Base-by-base conservation (phyloP, 2,329 filamentous ascomycete species). In the Scopulariopsis brevicaulis region DNA sequence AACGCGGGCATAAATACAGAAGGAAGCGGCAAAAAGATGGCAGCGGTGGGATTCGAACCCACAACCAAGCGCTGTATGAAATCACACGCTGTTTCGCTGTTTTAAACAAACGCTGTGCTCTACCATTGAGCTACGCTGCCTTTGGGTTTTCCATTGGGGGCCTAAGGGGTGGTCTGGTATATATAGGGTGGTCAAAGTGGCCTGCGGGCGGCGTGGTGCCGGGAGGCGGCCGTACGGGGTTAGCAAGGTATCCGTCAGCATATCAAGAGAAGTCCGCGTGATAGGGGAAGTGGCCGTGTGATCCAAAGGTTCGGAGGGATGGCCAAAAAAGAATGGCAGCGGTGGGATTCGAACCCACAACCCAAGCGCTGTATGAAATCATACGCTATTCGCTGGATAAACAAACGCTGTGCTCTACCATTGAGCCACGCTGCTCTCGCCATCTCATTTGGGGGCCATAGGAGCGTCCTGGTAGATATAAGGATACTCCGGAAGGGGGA, bases 261-360 rank as follows among this genome's bases (percentile, higher is more conserved):
- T 14, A 37, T 37, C 34, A 7, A 7, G 34, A 14, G 7, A 7
- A 37, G 7, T 14, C 14, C 34, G 7, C 48, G 79, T 7, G 34
- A 37, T 37, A 7, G 34, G 7, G 34, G n/a, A n/a, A n/a, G 7
- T 37, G 7, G 7, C 14, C 34, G 34, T 7, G 34, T 37, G 7
- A 7, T 37, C 34, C 34, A 14, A 37, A 37, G 34, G 14, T 7
- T 7, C 34, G 34, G 34, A 37, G 14, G 14, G 14, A 14, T 7
- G 34, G 14, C 7, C 7, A 37, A 37, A 37, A 37, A 37, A n/a
- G n/a, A 6, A 50, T 50, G 20, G 46, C 46, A 50, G 22, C 46
- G 20, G 46, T 50, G 46, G 46, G 46, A 50, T 50, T 50, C 46
- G 46, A 24, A 50, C 46, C 46, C 46, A 50, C 46, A 50, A 11